A percentile compares a stretch with the other conserved stretches of the same genome.
phyloP scores from a whole-genome alignment of 176 grass and related monocot genomes.

The Oryza glumipatula region DNA sequence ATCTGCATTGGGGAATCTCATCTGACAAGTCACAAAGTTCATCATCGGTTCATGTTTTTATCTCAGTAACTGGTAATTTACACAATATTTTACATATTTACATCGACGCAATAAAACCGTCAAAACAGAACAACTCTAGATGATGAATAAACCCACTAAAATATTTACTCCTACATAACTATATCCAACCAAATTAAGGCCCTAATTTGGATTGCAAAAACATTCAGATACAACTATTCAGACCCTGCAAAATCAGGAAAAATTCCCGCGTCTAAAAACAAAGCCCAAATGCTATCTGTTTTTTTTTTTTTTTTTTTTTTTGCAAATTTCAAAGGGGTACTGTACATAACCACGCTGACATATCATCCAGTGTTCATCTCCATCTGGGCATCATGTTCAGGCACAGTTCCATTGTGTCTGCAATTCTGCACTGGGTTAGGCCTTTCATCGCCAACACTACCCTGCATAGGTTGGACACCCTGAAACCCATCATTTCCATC shows the following conservation, averaged over 20 bases:
- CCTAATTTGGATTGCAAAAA: not conserved
- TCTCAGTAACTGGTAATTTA: no score
- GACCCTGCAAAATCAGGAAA: not conserved
- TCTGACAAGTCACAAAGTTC: no score
- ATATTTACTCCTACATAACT: not conserved
- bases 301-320: not conserved
- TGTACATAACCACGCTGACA: not conserved
- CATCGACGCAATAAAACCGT: no score
- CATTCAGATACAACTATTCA: not conserved
- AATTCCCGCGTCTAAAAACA: not conserved
- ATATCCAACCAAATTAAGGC: not conserved
- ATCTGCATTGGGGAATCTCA: no score
- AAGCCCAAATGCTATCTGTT: not conserved
- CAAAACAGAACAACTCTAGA: no score
- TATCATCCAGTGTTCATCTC: not conserved
- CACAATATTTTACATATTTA: no score
- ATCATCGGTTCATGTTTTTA: no score
- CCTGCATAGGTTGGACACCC: not conserved
- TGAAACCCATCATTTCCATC: not conserved
- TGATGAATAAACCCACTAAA: no score
- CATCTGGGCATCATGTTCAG: not conserved
- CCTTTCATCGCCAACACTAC: not conserved
- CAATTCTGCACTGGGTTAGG: not conserved
- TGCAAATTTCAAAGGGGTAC: not conserved
- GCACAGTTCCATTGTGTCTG: not conserved